These are phyloP conservation scores for Adansonia grandidieri DNA, from an alignment of 441 rosid species.

Conservation along the genomic window DNA sequence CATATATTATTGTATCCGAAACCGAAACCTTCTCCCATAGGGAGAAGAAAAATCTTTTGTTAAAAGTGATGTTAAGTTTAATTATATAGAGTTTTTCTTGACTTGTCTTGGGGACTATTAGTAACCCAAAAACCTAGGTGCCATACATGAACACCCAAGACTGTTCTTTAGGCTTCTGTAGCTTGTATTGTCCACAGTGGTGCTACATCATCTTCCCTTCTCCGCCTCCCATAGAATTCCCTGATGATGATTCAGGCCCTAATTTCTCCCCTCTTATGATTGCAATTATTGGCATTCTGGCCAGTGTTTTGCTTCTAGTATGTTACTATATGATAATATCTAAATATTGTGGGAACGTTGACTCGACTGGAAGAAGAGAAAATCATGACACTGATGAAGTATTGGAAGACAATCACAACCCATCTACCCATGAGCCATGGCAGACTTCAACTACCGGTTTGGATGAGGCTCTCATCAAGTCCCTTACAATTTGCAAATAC, in stretches of 20 bases:
- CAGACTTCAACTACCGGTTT: constrained; percentile 52
- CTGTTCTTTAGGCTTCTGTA: constrained; percentile 76
- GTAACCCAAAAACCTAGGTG: constrained; percentile 49
- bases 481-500: constrained; percentile 67
- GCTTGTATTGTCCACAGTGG: constrained; percentile 74
- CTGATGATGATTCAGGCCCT: constrained; percentile 48
- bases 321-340: constrained; percentile 72
- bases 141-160: constrained; percentile 65
- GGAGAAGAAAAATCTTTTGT: no score
- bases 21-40: background rate
- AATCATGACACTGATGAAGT: constrained; percentile 38
- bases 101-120: constrained; percentile 50
- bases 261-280: constrained; percentile 75
- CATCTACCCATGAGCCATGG: constrained; percentile 65
- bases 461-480: constrained; percentile 70
- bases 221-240: constrained; percentile 61
- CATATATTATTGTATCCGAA: no score
- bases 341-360: constrained; percentile 53
- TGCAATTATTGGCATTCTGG: constrained; percentile 67
- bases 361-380: constrained; percentile 35
- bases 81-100: background rate
- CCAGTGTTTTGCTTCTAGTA: constrained; percentile 74
- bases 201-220: constrained; percentile 70
- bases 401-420: constrained; percentile 46
- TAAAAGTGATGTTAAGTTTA: background rate